These are phyloP conservation scores for Geotrichum histeridarum DNA, from an alignment of 1,139 yeast genomes.

Conservation along the genomic window DNA sequence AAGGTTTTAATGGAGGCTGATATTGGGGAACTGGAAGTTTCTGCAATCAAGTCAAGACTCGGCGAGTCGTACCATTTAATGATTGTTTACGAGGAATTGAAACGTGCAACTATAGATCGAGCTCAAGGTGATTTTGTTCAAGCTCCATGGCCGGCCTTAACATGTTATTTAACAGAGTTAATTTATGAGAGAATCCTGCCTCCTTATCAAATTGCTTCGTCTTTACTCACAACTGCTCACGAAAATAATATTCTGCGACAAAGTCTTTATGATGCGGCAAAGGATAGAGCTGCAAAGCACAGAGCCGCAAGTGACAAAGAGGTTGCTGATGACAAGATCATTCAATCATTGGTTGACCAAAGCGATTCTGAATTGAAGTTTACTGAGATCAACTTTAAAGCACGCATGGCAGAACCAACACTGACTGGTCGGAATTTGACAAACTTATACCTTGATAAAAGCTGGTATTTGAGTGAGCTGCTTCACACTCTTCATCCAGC, in stretches of 20 bases:
- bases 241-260: conserved; percentile 38
- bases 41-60: conserved; percentile 29
- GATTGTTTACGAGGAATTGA: conserved; percentile 27
- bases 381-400: conserved; percentile 38
- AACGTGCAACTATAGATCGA: conserved; percentile 2
- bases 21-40: conserved; percentile 33
- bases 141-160: conserved; percentile 30
- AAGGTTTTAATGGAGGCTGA: conserved; percentile 29
- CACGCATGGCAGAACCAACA: conserved; percentile 35
- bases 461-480: conserved; percentile 41
- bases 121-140: not conserved
- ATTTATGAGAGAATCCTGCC: conserved; percentile 30
- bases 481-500: conserved; percentile 21
- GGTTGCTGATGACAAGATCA: conserved; percentile 31
- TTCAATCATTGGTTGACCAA: conserved; percentile 36
- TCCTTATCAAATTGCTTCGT: conserved; percentile 28
- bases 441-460: conserved; percentile 42
- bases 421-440: conserved; percentile 37
- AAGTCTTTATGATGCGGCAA: conserved; percentile 32
- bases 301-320: conserved; percentile 16
- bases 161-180: conserved; percentile 23
- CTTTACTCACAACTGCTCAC: conserved; percentile 41
- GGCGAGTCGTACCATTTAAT: conserved; percentile 34
- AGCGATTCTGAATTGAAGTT: conserved; percentile 35
- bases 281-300: conserved; percentile 17